Evolutionary conservation across 2,329 filamentous ascomycete genomes (phyloP), one percentile per base, ranked within the genome.

Genomic region (Aspergillus pseudonomiae): DNA sequence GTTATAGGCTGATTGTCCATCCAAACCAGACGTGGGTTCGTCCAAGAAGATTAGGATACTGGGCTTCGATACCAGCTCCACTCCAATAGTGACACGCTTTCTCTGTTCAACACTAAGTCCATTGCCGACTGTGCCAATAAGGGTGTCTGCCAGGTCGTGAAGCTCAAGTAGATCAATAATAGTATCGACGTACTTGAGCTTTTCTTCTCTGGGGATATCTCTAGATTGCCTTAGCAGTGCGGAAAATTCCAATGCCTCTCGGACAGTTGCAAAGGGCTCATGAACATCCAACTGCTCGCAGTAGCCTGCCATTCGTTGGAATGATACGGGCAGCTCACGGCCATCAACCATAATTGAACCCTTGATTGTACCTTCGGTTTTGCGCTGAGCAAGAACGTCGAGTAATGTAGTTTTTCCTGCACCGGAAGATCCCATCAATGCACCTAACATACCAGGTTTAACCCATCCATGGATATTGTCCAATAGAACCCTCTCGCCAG

Each of bases 371-470:
- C 89, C 88, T 41, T 82, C 82, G 5, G 81, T 88, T 72, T 92
- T 89, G 0, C 91, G 85, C 69, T 93, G 90, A 0, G 91, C 88
- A 2, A 91, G 78, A 0, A 90, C 91, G 74, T 94, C 92, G 3
- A 95, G 80, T 0, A 95, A 81, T 0, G 92, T 94, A 0, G 78
- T 80, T 77, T 95, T 95, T 2, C 92, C 92, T 6, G 92, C 92
- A 30, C 90, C 91, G 1, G 87, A 91, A 1, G 90, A 89, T 28
- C 92, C 92, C 82, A 94, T 91, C 1, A 95, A 81, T 0, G 92
- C 92, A 21, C 91, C 86, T 80, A 95, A 86, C 64, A 90, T 82
- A 7, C 92, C 91, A 1, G 91, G 91, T 71, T 92, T 92, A 1
- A 89, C 91, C 73, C 91, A 94, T 0, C 92, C 92, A 63, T 85